Percentiles rank a stretch among this genome's conserved stretches.
phyloP scores from a whole-genome alignment of 768 basidiomycete species.

The Tulasnella sp. region DNA sequence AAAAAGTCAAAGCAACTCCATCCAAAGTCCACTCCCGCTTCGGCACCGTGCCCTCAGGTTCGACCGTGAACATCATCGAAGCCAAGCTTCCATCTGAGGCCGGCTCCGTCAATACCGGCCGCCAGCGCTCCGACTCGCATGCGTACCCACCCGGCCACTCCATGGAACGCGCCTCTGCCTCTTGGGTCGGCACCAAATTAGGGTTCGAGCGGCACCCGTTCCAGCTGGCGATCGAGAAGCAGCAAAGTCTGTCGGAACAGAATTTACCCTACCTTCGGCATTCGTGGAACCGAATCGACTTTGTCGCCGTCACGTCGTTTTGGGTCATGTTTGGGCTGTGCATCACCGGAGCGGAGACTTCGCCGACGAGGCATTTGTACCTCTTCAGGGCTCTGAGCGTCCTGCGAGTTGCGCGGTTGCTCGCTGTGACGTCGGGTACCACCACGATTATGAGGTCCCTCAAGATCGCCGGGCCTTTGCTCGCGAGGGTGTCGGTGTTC shows the following conservation, averaged over 20 bases:
- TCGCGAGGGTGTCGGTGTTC: slow-evolving; percentile 88
- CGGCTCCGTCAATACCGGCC: slow-evolving; percentile 51
- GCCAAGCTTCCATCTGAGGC: background rate
- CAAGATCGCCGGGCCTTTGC: slow-evolving; percentile 86
- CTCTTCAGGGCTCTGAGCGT: slow-evolving; percentile 89
- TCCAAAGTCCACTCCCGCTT: slow-evolving; percentile 16
- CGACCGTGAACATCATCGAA: background rate
- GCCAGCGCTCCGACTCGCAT: slow-evolving; percentile 60
- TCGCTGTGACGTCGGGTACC: slow-evolving; percentile 90
- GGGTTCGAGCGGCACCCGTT: slow-evolving; percentile 45
- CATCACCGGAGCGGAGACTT: slow-evolving; percentile 66
- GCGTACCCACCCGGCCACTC: slow-evolving; percentile 49
- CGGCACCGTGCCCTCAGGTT: background rate
- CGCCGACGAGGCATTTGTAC: slow-evolving; percentile 68
- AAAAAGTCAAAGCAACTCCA: background rate
- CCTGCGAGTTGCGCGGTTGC: slow-evolving; percentile 75
- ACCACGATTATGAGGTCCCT: slow-evolving; percentile 91
- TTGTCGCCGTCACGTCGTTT: slow-evolving; percentile 80
- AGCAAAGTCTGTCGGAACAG: slow-evolving; percentile 41
- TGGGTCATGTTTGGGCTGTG: slow-evolving; percentile 84
- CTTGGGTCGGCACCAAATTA: slow-evolving; percentile 26
- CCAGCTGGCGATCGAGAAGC: slow-evolving; percentile 45
- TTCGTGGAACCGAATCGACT: slow-evolving; percentile 90
- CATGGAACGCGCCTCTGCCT: background rate
- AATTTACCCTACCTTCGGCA: slow-evolving; percentile 85